These are phyloP conservation scores for Tetrahymena elliotti DNA, from an alignment of 73 alveolate genomes.

Conservation along the genomic window DNA sequence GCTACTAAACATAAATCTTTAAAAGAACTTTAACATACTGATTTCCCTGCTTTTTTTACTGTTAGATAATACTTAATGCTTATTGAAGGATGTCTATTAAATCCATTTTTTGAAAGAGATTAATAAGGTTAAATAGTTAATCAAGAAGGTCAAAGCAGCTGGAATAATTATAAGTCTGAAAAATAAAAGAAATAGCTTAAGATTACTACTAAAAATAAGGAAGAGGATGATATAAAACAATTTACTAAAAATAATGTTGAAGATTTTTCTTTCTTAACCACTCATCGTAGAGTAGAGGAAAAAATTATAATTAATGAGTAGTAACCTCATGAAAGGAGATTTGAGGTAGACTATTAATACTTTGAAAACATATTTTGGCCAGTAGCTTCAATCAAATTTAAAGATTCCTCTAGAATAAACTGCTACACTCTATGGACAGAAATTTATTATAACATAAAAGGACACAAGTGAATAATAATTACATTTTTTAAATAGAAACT, in stretches of 20 bases:
- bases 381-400: neutral
- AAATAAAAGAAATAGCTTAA: neutral
- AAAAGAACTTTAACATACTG: neutral
- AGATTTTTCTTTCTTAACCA: neutral
- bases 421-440: constrained; percentile 63
- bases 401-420: constrained; percentile 28
- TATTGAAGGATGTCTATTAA: constrained; percentile 56
- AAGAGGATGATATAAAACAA: neutral
- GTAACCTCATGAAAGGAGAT: constrained; percentile 7
- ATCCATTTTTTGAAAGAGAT: constrained; percentile 59
- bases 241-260: neutral
- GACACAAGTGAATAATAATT: constrained; percentile 31
- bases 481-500: neutral
- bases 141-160: constrained; percentile 34
- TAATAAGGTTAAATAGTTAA: constrained; percentile 5
- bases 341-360: constrained; percentile 57
- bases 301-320: neutral
- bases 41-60: constrained; percentile 70
- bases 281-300: neutral
- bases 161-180: constrained; percentile 50
- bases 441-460: constrained; percentile 64
- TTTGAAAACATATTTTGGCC: constrained; percentile 60
- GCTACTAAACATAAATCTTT: neutral
- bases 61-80: constrained; percentile 45
- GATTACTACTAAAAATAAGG: constrained; percentile 5